Conservation (phyloP, 1,139 yeast genomes). For the Candida tetrigidarum region DNA sequence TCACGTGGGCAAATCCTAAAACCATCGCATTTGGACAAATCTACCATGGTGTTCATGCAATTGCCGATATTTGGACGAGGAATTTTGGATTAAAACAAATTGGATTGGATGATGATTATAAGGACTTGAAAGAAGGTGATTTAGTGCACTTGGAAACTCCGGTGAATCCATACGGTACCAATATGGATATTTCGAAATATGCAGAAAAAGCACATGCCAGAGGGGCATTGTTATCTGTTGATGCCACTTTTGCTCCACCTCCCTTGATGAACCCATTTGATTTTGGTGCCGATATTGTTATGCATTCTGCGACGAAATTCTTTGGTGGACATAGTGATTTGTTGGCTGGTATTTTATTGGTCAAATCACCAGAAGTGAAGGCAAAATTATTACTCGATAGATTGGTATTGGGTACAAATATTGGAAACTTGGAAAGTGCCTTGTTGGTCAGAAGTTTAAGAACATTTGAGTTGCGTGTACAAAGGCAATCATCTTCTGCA, state of each 20-base stretch:
- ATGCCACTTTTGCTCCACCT: constrained; percentile 93
- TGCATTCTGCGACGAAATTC: constrained; percentile 92
- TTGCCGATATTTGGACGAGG: constrained; percentile 64
- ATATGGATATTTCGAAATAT: constrained; percentile 62
- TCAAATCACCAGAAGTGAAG: constrained; percentile 54
- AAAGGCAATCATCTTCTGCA: constrained; percentile 67
- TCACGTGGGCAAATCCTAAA: constrained; percentile 75
- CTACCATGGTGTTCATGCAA: constrained; percentile 83
- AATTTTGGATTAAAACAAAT: constrained; percentile 60
- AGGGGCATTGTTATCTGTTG: constrained; percentile 74
- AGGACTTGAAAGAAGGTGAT: constrained; percentile 65
- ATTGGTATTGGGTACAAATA: constrained; percentile 71
- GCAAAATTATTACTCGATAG: constrained; percentile 61
- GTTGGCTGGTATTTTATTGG: constrained; percentile 77
- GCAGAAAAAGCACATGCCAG: constrained; percentile 70
- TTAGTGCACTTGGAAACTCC: constrained; percentile 87
- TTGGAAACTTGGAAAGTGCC: constrained; percentile 77
- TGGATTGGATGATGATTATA: constrained; percentile 51
- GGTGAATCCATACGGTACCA: constrained; percentile 79
- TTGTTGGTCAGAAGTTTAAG: constrained; percentile 77
- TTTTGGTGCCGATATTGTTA: constrained; percentile 78
- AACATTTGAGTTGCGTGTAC: constrained; percentile 73
- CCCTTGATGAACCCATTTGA: constrained; percentile 82
- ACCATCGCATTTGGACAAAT: constrained; percentile 76
- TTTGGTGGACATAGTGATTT: constrained; percentile 96